Base-by-base conservation (phyloP, 202 grass and related monocot species). In the Zoysia matrella region DNA sequence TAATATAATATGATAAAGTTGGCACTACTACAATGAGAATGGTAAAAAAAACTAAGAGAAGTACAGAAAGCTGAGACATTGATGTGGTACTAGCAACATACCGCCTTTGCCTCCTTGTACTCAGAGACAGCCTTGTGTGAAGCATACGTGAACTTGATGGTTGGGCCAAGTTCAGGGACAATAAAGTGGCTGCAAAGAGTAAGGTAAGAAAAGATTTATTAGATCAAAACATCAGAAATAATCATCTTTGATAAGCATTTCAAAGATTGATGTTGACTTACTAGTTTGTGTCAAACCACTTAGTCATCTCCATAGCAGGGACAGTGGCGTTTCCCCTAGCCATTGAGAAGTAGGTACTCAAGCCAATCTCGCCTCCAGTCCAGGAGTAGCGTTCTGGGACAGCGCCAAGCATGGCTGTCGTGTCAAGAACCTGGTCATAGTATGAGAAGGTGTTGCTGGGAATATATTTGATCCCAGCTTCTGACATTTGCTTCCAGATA, bases 261-360 rank as follows among this genome's bases (percentile, higher is more conserved):
- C 79, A 89, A 69, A 56, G 15, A 64, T 65, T 40, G 51, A 65
- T 88, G 47, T 63, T 47, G 54, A 42, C 95, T 86, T 92, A 98
- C 92, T 98, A 98, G 92, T 98, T 98, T 69, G 95, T 98, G 66
- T 98, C 95, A 72, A 98, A 98, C 95, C 95, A 98, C 92, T 98
- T 98, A 13, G 95, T 93, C 95, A 95, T 98, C 90, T 95, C 95
- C 95, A 98, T 98, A 76, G 95, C 95, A 65, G 95, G 95, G 57
- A 98, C 95, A 63, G 77, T 76, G 30, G 90, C 92, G 89, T 98
- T 98, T 60, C 95, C 95, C 83, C 95, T 95, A 3, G 92, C 92
- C 92, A 98, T 98, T 52, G 95, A 98, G 89, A 98, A 98, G 71
- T 95, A 98, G 79, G 89, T 91, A 85, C 69, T 90, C 50, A 90